Percentiles rank a stretch among this genome's conserved stretches.
Evolutionary conservation across 2,329 filamentous ascomycete species (phyloP).

Genomic region (Esteya vermicola): DNA sequence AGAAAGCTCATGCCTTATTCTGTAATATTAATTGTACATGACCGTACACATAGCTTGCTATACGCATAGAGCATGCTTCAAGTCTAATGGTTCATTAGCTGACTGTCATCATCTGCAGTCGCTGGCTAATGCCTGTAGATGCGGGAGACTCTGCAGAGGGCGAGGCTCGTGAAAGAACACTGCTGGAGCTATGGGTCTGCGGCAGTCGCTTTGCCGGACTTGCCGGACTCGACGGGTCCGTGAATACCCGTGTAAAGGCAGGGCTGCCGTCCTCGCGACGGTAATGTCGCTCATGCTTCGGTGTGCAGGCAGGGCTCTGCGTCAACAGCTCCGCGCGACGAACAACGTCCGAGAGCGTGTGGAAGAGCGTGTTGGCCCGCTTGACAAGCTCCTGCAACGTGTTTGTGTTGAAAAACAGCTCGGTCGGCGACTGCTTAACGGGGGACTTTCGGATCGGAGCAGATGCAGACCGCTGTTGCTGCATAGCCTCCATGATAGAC

Average conservation of each 20-base stretch:
- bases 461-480: conserved; percentile 33
- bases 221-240: conserved; percentile 35
- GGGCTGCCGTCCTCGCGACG: conserved; percentile 40
- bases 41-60: background rate
- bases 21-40: conserved; percentile 1
- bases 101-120: conserved; percentile 53
- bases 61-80: background rate
- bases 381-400: conserved; percentile 53
- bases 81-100: conserved; percentile 24
- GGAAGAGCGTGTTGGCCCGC: conserved; percentile 43
- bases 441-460: conserved; percentile 22
- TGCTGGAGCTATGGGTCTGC: conserved; percentile 39
- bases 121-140: conserved; percentile 32
- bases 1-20: background rate
- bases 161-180: conserved; percentile 26
- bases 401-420: conserved; percentile 54
- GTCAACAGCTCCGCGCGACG: conserved; percentile 44
- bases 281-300: conserved; percentile 26
- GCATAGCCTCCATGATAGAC: conserved; percentile 51
- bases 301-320: conserved; percentile 38
- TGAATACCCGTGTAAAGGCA: conserved; percentile 54
- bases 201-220: conserved; percentile 35
- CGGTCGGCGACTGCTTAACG: conserved; percentile 24
- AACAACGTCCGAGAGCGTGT: conserved; percentile 44
- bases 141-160: conserved; percentile 38